A percentile compares a stretch with the other conserved stretches of the same genome.
Evolutionary conservation across 177 flowering plant genomes (phyloP).

Genomic region (Telopea speciosissima): DNA sequence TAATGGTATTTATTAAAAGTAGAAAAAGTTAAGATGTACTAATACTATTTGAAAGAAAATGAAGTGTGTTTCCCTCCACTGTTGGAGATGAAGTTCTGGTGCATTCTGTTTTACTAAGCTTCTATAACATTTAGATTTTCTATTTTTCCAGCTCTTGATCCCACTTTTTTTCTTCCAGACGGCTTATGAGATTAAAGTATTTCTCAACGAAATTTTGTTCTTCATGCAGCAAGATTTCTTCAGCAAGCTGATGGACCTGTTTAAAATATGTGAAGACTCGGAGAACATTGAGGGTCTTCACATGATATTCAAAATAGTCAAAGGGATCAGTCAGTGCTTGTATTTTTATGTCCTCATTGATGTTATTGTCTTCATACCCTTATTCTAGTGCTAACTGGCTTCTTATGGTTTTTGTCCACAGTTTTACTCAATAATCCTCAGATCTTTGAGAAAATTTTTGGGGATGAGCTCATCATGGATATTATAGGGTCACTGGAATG

Average conservation of each 20-base stretch:
- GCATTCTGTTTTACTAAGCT: too few species aligned
- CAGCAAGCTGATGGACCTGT: slow-evolving; percentile 71
- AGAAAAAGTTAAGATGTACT: too few species aligned
- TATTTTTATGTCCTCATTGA: background rate
- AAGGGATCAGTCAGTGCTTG: slow-evolving; percentile 72
- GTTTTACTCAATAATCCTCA: slow-evolving; percentile 79
- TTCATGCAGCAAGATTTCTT: slow-evolving; percentile 78
- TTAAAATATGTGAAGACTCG: slow-evolving; percentile 79
- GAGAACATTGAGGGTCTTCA: slow-evolving; percentile 79
- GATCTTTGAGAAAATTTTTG: slow-evolving; percentile 84
- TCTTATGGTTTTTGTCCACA: slow-evolving; percentile 36
- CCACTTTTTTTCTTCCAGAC: too few species aligned
- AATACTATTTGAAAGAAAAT: too few species aligned
- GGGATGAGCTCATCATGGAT: slow-evolving; percentile 91
- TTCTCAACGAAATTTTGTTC: slow-evolving; percentile 5
- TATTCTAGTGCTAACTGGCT: slow-evolving; percentile 8
- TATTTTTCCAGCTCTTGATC: too few species aligned
- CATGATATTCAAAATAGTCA: slow-evolving; percentile 70
- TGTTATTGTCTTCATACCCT: background rate
- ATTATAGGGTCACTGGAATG: slow-evolving; percentile 89
- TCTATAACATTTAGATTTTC: too few species aligned
- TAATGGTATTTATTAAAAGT: too few species aligned
- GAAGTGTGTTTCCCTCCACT: too few species aligned
- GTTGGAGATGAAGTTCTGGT: too few species aligned
- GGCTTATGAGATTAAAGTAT: too few species aligned